Conservation (phyloP, 2,329 filamentous ascomycete species). For the Cladosporium sp. region DNA sequence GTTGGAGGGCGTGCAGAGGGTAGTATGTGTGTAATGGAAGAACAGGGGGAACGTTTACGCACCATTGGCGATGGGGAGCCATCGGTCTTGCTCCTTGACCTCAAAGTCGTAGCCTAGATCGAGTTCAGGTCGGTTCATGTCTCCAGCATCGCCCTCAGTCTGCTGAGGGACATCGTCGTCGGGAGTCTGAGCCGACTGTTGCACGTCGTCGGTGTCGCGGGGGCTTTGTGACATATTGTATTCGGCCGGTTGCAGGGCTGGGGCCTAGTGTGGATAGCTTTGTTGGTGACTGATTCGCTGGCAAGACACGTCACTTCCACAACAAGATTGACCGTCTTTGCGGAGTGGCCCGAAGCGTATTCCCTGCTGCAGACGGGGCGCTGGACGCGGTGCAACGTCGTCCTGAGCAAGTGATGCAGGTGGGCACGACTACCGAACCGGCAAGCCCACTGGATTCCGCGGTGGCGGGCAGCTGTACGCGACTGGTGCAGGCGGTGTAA, state of each 20-base stretch:
- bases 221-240: conserved; percentile 91
- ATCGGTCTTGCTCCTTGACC: conserved; percentile 99
- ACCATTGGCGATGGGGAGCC: conserved; percentile 99
- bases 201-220: conserved; percentile 82
- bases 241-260: conserved; percentile 32
- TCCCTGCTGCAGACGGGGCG: conserved; percentile 9
- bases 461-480: conserved; percentile 10
- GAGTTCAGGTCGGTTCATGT: conserved; percentile 27
- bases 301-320: conserved; percentile 26
- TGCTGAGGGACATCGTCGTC: conserved; percentile 78
- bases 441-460: not conserved
- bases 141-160: conserved; percentile 17
- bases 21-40: conserved; percentile 13
- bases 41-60: conserved; percentile 48
- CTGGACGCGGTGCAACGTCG: conserved; percentile 7
- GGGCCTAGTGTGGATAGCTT: conserved; percentile 17
- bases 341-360: conserved; percentile 13
- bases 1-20: conserved; percentile 2
- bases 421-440: conserved; percentile 3
- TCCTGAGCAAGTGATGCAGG: conserved; percentile 8
- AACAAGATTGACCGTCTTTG: conserved; percentile 14
- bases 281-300: conserved; percentile 25
- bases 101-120: conserved; percentile 83
- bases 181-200: conserved; percentile 64
- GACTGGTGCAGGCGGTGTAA: conserved; percentile 8